Evolutionary conservation across 2,329 filamentous ascomycete species (phyloP).

Genomic region (Xylariaceae sp.): DNA sequence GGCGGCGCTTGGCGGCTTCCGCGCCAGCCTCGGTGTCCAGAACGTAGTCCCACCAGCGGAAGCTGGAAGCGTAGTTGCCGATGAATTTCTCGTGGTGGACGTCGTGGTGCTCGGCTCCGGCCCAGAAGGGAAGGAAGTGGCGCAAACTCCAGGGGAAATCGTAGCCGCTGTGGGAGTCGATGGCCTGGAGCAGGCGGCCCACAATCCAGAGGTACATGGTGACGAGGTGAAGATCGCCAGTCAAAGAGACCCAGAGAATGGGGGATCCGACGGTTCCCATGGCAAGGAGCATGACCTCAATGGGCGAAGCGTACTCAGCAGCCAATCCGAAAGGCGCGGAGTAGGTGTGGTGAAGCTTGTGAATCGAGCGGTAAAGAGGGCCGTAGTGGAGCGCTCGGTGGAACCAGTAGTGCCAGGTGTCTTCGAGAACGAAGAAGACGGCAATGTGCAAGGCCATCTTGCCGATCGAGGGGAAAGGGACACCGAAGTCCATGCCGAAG

Average conservation of each 20-base stretch:
- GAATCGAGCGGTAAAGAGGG: slow-evolving; percentile 89
- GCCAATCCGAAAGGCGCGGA: slow-evolving; percentile 94
- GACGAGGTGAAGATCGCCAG: slow-evolving; percentile 83
- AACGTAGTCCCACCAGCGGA: slow-evolving; percentile 97
- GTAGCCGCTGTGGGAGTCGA: slow-evolving; percentile 95
- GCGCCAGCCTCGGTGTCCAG: slow-evolving; percentile 90
- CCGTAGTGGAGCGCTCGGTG: slow-evolving; percentile 93
- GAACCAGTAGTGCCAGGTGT: slow-evolving; percentile 97
- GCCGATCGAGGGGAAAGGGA: slow-evolving; percentile 79
- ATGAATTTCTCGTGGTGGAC: slow-evolving; percentile 98
- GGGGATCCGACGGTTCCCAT: slow-evolving; percentile 79
- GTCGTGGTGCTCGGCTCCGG: slow-evolving; percentile 93
- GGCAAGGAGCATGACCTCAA: slow-evolving; percentile 92
- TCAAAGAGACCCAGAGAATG: slow-evolving; percentile 76
- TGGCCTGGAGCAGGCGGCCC: slow-evolving; percentile 89
- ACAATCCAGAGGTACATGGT: slow-evolving; percentile 99
- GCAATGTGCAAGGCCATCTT: slow-evolving; percentile 90
- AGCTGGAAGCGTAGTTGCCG: slow-evolving; percentile 95
- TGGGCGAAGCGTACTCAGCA: slow-evolving; percentile 94
- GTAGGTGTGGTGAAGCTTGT: slow-evolving; percentile 99
- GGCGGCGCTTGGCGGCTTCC: slow-evolving; percentile 77
- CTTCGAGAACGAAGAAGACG: slow-evolving; percentile 92
- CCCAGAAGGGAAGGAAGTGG: slow-evolving; percentile 96
- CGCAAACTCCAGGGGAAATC: slow-evolving; percentile 97
- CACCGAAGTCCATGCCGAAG: slow-evolving; percentile 79